Conservation (phyloP, 768 basidiomycete genomes). For the Pleurotus citrinopileatus region DNA sequence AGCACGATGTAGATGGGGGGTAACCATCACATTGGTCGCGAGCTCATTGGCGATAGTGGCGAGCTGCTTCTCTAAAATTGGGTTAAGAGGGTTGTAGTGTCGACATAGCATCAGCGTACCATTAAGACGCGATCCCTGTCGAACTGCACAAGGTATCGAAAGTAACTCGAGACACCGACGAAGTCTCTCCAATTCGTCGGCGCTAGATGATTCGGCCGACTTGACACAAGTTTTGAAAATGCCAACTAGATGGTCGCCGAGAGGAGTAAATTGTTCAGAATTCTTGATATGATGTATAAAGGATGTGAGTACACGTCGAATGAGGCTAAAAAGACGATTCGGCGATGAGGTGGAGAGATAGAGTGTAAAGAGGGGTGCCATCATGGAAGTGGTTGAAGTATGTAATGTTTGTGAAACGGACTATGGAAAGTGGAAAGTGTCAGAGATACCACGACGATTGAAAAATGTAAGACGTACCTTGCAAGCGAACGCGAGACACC, state of each 20-base stretch:
- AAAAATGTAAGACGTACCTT: slow-evolving; percentile 47
- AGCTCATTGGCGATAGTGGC: slow-evolving; percentile 29
- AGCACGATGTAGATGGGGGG: slow-evolving; percentile 18
- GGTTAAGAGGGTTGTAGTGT: not conserved
- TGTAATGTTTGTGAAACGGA: slow-evolving; percentile 84
- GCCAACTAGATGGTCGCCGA: slow-evolving; percentile 53
- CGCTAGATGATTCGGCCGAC: slow-evolving; percentile 13
- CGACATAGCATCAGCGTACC: slow-evolving; percentile 35
- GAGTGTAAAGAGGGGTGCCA: slow-evolving; percentile 53
- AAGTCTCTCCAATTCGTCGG: slow-evolving; percentile 34
- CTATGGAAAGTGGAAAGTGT: slow-evolving; percentile 31
- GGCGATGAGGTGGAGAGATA: slow-evolving; percentile 41
- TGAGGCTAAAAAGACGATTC: slow-evolving; percentile 46
- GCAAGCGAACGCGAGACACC: slow-evolving; percentile 77
- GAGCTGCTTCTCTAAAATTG: slow-evolving; percentile 32
- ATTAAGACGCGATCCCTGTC: slow-evolving; percentile 67
- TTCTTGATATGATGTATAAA: slow-evolving; percentile 80
- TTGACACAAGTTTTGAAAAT: slow-evolving; percentile 28
- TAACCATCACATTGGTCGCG: slow-evolving; percentile 23
- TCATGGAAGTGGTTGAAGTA: slow-evolving; percentile 63
- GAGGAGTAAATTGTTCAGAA: slow-evolving; percentile 56
- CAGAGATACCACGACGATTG: slow-evolving; percentile 5
- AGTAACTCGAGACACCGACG: slow-evolving; percentile 55
- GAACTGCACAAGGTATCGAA: slow-evolving; percentile 56
- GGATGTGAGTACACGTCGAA: slow-evolving; percentile 75